phyloP scores from a whole-genome alignment of 2,329 filamentous ascomycete species.

The Lanzia echinophila region DNA sequence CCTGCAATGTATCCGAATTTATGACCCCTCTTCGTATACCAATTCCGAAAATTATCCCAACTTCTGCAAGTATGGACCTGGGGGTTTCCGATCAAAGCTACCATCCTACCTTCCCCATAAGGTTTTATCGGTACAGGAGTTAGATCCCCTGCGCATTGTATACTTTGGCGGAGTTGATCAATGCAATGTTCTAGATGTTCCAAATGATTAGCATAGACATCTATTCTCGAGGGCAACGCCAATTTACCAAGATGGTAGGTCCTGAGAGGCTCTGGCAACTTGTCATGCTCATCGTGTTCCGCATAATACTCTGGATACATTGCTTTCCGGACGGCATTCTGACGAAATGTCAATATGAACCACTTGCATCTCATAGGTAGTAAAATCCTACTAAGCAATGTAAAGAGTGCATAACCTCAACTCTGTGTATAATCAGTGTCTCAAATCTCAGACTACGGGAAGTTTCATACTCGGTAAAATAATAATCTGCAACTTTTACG shows the following conservation, averaged over 20 bases:
- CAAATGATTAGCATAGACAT: not conserved
- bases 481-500: slow-evolving; percentile 7
- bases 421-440: not conserved
- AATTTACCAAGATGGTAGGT: slow-evolving; percentile 12
- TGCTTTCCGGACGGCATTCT: slow-evolving; percentile 15
- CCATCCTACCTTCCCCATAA: slow-evolving; percentile 9
- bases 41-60: slow-evolving; percentile 12
- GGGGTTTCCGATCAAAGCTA: slow-evolving; percentile 13
- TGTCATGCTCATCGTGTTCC: slow-evolving; percentile 1
- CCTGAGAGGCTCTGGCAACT: slow-evolving; percentile 8
- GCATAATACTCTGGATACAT: slow-evolving; percentile 15
- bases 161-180: slow-evolving; percentile 17
- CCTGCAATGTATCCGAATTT: slow-evolving; percentile 8
- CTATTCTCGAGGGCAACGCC: not conserved
- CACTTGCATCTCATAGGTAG: not conserved
- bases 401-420: slow-evolving; percentile 20
- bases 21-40: slow-evolving; percentile 16
- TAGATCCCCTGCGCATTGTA: slow-evolving; percentile 17
- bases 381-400: slow-evolving; percentile 12
- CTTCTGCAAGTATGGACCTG: slow-evolving; percentile 17
- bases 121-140: slow-evolving; percentile 12
- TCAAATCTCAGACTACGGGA: not conserved
- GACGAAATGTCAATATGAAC: not conserved
- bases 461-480: slow-evolving; percentile 14
- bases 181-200: slow-evolving; percentile 15